Percentiles rank a stretch among this genome's conserved stretches.
Conservation (phyloP, 257 asterid species). For the Solanum paucissectum region DNA sequence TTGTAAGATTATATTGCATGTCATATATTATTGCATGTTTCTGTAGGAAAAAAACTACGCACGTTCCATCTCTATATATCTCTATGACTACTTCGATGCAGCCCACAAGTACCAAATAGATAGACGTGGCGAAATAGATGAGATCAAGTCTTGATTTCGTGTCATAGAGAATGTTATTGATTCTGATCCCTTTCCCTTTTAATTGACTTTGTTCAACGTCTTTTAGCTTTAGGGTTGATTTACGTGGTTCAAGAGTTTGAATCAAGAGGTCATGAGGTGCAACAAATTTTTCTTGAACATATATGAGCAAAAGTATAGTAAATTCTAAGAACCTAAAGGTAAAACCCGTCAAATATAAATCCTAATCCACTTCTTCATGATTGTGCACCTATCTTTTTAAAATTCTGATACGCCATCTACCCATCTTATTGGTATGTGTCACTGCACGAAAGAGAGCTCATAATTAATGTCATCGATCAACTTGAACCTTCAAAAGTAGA, state of each 20-base stretch:
- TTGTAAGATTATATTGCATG: background rate
- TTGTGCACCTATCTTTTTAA: background rate
- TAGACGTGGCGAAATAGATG: background rate
- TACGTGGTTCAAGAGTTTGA: background rate
- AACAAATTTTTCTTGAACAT: background rate
- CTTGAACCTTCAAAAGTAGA: background rate
- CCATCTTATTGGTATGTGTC: background rate
- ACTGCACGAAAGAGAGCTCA: background rate
- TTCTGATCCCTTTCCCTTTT: background rate
- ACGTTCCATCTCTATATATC: background rate
- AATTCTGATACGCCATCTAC: background rate
- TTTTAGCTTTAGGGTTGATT: background rate
- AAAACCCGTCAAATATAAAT: background rate
- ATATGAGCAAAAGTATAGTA: background rate
- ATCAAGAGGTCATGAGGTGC: background rate
- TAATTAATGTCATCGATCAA: background rate
- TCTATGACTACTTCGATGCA: background rate
- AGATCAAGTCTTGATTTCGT: background rate
- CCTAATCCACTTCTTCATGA: background rate
- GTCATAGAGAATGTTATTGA: background rate
- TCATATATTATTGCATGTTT: background rate
- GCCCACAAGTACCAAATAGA: background rate
- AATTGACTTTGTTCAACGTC: background rate
- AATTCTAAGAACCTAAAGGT: background rate
- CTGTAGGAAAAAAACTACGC: background rate